Evolutionary conservation across 768 basidiomycete species (phyloP).

Genomic region (Tremella fuciformis): DNA sequence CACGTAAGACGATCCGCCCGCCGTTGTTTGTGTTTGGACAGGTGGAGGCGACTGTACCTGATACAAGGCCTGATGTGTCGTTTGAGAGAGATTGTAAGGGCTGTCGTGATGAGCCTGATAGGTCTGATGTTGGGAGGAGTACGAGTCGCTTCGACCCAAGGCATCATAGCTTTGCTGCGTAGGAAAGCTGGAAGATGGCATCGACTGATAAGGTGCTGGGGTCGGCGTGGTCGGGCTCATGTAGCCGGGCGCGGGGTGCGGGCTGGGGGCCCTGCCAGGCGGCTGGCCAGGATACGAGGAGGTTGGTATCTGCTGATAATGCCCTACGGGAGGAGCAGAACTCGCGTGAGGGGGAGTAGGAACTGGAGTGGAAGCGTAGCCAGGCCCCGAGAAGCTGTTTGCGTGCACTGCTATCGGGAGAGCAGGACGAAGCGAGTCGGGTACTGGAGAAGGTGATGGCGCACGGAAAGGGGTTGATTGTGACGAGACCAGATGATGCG

Average conservation of each 20-base stretch:
- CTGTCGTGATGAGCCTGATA: background rate
- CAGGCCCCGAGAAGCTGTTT: slow-evolving; percentile 30
- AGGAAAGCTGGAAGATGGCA: background rate
- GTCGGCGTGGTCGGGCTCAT: slow-evolving; percentile 4
- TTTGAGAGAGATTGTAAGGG: slow-evolving; percentile 1
- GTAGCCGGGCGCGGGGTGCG: slow-evolving; percentile 17
- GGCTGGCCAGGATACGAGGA: slow-evolving; percentile 27
- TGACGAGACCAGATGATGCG: slow-evolving; percentile 4
- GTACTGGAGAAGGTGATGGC: slow-evolving; percentile 10
- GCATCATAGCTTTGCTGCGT: background rate
- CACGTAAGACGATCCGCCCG: slow-evolving; percentile 25
- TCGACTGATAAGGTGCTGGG: slow-evolving; percentile 1
- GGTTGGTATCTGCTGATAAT: slow-evolving; percentile 26
- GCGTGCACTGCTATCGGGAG: slow-evolving; percentile 14
- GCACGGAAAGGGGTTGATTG: background rate
- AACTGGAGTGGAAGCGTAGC: slow-evolving; percentile 15
- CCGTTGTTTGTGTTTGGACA: slow-evolving; percentile 10
- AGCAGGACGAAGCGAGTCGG: slow-evolving; percentile 2
- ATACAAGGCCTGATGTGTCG: slow-evolving; percentile 2
- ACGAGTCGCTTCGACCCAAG: slow-evolving; percentile 1
- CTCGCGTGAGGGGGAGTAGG: slow-evolving; percentile 30
- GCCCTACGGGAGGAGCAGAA: slow-evolving; percentile 34
- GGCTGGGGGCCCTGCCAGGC: slow-evolving; percentile 20
- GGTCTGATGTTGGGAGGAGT: slow-evolving; percentile 6
- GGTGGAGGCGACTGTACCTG: slow-evolving; percentile 10